Evolutionary conservation across 345 rosid genomes (phyloP), one percentile per base, ranked within the genome.

Genomic region (Diplotaxis tenuifolia): DNA sequence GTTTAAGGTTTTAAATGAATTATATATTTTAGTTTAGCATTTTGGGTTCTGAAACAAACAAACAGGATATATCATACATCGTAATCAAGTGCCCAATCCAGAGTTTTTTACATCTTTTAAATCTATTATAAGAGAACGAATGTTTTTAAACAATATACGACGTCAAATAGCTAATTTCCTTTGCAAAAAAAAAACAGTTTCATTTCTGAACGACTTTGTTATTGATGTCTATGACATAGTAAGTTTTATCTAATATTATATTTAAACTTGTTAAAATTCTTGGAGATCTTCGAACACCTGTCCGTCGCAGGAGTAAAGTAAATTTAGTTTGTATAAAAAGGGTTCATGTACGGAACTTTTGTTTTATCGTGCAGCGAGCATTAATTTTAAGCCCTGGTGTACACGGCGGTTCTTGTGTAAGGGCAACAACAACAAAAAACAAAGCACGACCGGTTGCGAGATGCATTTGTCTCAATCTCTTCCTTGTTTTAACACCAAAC

Each of bases 381-480:
- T 8, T 69, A 22, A 9, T 21, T 7, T 69, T 7, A 29, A 29
- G 75, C 71, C 71, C 75, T 76, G 22, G 52, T 47, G 54, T 54
- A 69, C 56, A 75, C 65, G 79, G 75, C 34, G 50, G 21, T 57
- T 6, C 54, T 70, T 45, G 23, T 63, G 66, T 9, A 68, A 68
- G 47, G 74, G 70, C 75, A 76, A 70, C 56, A 70, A 76, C 71
- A 70, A 76, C n/a, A n/a, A 70, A 71, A 50, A 75, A 71, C 80
- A 64, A 45, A 76, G 49, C 50, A 76, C 55, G 25, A 57, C 55
- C 52, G 49, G 20, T 76, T 47, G 67, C 67, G 29, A 57, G 63
- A 49, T 71, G 67, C 62, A 70, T 49, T 9, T 76, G 72, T 49
- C 76, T 47, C 67, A 49, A 22, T 34, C 19, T 65, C 18, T 76